Conservation (phyloP, 2,329 filamentous ascomycete species). For the Fusarium nodosum region DNA sequence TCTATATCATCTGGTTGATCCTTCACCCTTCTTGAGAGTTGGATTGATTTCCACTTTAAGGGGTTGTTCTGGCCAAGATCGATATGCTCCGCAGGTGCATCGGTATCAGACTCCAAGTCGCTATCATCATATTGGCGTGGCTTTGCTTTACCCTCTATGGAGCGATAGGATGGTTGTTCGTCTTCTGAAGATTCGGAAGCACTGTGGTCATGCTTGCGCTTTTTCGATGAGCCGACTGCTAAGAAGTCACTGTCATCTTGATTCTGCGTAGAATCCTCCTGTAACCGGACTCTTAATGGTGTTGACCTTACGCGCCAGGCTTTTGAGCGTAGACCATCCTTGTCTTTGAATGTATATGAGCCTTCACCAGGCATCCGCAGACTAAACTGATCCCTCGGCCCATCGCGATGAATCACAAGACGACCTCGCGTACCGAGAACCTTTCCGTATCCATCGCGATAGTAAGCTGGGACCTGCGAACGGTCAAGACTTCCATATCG, state of each 20-base stretch:
- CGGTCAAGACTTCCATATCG: constrained; percentile 81
- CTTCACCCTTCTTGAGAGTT: constrained; percentile 74
- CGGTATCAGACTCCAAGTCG: constrained; percentile 64
- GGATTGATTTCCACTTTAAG: constrained; percentile 67
- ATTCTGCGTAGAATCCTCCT: constrained; percentile 41
- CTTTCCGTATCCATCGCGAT: constrained; percentile 75
- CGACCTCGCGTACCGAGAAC: constrained; percentile 75
- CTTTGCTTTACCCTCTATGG: constrained; percentile 74
- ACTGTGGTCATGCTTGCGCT: constrained; percentile 56
- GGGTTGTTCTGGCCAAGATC: constrained; percentile 58
- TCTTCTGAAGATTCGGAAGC: constrained; percentile 59
- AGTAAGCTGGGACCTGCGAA: constrained; percentile 78
- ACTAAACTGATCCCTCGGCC: constrained; percentile 68
- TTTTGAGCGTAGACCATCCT: constrained; percentile 63
- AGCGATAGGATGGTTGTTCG: constrained; percentile 70
- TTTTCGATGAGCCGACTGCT: constrained; percentile 59
- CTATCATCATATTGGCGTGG: constrained; percentile 61
- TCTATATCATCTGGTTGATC: constrained; percentile 75
- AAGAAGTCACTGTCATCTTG: constrained; percentile 63
- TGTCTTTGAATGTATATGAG: constrained; percentile 53
- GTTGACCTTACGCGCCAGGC: constrained; percentile 56
- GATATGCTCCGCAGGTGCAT: constrained; percentile 56
- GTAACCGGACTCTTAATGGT: constrained; percentile 57
- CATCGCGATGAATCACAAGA: constrained; percentile 76
- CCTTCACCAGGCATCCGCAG: constrained; percentile 61